Evolutionary conservation across 169 alveolate genomes (phyloP).

Genomic region (Babesia sp.): DNA sequence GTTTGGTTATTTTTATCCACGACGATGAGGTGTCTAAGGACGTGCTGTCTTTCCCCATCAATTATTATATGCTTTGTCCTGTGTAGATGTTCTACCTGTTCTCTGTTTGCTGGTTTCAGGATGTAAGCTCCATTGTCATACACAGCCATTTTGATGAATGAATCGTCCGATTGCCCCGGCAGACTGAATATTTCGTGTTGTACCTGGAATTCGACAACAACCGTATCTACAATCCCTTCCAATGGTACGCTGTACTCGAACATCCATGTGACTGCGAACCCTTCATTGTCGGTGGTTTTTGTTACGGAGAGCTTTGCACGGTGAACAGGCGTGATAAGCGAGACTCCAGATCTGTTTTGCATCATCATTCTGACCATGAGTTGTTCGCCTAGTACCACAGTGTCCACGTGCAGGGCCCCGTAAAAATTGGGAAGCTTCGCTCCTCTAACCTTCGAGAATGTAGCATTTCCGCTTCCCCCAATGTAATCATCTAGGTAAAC

Average conservation of each 20-base stretch:
- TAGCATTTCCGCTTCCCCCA: neutral
- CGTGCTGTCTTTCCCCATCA: constrained; percentile 1
- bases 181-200: neutral
- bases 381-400: neutral
- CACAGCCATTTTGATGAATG: neutral
- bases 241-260: constrained; percentile 2
- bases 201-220: constrained; percentile 1
- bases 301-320: neutral
- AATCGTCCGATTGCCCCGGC: neutral
- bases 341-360: constrained; percentile 6
- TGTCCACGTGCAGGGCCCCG: constrained; percentile 5
- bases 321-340: constrained; percentile 19
- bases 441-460: neutral
- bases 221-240: neutral
- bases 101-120: neutral
- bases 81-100: neutral
- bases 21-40: constrained; percentile 1
- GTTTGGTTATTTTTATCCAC: constrained; percentile 1
- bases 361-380: constrained; percentile 8
- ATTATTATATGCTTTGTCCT: constrained; percentile 1
- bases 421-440: neutral
- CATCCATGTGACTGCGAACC: constrained; percentile 1
- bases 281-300: neutral
- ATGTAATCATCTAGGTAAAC: constrained; percentile 5
- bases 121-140: neutral